These are phyloP conservation scores for Lenwebbia sp. DNA, from an alignment of 345 rosid genomes.

Conservation along the genomic window DNA sequence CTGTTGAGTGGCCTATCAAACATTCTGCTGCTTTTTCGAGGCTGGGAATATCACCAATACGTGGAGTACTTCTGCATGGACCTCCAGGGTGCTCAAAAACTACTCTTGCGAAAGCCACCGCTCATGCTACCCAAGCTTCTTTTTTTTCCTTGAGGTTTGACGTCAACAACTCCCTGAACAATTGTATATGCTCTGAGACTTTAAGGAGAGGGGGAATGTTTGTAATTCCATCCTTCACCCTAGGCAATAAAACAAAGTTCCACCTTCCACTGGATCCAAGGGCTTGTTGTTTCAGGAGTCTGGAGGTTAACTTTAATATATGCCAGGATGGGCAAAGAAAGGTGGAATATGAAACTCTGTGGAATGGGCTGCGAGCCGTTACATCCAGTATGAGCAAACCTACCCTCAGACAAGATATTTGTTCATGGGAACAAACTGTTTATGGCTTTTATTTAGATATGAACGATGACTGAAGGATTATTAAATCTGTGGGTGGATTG, in stretches of 20 bases:
- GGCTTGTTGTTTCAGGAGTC: neutral
- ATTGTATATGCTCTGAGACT: neutral
- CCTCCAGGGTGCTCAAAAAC: slow-evolving; percentile 99
- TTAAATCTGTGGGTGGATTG: neutral
- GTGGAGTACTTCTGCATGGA: slow-evolving; percentile 88
- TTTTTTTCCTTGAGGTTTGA: slow-evolving; percentile 46
- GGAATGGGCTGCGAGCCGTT: neutral
- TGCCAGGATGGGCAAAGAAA: neutral
- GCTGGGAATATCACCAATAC: slow-evolving; percentile 73
- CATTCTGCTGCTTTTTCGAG: slow-evolving; percentile 60
- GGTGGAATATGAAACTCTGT: neutral
- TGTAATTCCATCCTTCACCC: neutral
- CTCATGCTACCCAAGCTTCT: slow-evolving; percentile 87
- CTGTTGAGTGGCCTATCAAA: slow-evolving; percentile 95
- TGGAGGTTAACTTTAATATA: neutral
- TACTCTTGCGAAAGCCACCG: slow-evolving; percentile 96
- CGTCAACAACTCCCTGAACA: neutral
- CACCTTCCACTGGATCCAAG: neutral
- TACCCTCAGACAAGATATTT: neutral
- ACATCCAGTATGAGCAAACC: neutral
- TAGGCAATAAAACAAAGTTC: neutral
- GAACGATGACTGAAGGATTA: neutral
- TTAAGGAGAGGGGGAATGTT: neutral
- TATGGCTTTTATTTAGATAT: neutral
- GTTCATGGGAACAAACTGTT: neutral